phyloP scores from a whole-genome alignment of 202 grass and related monocot genomes.

The Setaria italica region DNA sequence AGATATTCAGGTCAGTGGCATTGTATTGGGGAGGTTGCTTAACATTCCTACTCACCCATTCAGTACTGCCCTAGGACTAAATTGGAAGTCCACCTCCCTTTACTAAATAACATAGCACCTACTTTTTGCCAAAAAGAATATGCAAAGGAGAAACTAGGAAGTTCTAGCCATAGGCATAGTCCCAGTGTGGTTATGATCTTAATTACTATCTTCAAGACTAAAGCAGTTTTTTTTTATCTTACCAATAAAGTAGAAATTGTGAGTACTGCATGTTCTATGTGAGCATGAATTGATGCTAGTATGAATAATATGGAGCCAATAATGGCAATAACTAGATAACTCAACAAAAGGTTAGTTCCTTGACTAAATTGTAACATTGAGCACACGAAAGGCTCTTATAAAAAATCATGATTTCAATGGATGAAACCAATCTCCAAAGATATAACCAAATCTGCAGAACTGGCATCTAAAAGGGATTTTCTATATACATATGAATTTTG shows the following conservation, averaged over 20 bases:
- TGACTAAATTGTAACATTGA: background rate
- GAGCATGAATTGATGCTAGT: slow-evolving; percentile 7
- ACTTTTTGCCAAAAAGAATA: background rate
- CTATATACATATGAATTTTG: background rate
- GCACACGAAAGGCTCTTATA: background rate
- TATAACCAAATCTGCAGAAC: background rate
- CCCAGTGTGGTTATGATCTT: background rate
- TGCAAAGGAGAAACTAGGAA: background rate
- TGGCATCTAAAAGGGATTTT: background rate
- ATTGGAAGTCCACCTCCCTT: background rate
- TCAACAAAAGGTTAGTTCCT: slow-evolving; percentile 3
- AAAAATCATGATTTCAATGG: background rate
- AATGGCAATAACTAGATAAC: background rate
- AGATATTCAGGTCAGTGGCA: background rate
- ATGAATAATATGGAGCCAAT: background rate
- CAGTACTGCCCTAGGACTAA: background rate
- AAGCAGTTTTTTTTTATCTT: slow-evolving; percentile 13
- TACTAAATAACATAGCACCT: background rate
- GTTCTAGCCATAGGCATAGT: background rate
- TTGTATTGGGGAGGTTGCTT: background rate
- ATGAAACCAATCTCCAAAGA: background rate
- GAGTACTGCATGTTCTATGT: background rate
- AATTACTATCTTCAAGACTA: background rate
- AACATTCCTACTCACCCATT: background rate
- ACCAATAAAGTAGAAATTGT: background rate